These are phyloP conservation scores for Xylaria sp. DNA, from an alignment of 2,329 filamentous ascomycete genomes.

Conservation along the genomic window DNA sequence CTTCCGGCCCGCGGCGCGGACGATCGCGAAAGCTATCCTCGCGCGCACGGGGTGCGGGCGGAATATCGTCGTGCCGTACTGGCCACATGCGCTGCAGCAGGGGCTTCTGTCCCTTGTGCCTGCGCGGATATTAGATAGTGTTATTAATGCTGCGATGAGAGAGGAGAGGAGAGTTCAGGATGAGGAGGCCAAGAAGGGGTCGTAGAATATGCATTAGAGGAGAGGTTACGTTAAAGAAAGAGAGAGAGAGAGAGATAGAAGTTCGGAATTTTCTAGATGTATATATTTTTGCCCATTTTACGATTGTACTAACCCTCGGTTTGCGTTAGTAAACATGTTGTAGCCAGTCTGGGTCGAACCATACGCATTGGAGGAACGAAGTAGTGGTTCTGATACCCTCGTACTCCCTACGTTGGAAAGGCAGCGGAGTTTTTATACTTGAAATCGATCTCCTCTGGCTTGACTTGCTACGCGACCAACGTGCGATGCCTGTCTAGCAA, in stretches of 20 bases:
- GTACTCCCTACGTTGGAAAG: not conserved
- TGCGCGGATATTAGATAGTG: slow-evolving; percentile 11
- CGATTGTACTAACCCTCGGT: not conserved
- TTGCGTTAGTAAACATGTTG: not conserved
- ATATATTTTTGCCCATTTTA: not conserved
- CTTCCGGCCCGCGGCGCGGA: slow-evolving; percentile 35
- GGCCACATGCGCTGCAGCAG: slow-evolving; percentile 40
- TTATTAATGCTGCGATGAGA: slow-evolving; percentile 30
- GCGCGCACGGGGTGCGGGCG: slow-evolving; percentile 38
- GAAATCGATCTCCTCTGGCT: not conserved
- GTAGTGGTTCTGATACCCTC: not conserved
- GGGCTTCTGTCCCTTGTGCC: slow-evolving; percentile 23
- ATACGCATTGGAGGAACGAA: not conserved
- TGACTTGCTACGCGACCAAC: no score
- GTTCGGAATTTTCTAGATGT: not conserved
- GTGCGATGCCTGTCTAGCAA: not conserved
- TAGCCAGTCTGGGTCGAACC: not conserved
- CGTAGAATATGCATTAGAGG: not conserved
- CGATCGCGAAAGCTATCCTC: slow-evolving; percentile 38
- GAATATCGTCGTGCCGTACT: slow-evolving; percentile 39
- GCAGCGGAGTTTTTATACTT: not conserved
- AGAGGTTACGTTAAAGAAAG: no score
- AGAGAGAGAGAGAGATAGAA: no score
- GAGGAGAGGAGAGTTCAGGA: slow-evolving; percentile 23
- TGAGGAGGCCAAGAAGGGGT: slow-evolving; percentile 20